phyloP scores from a whole-genome alignment of 2,329 filamentous ascomycete genomes.

The Clonostachys sp. region DNA sequence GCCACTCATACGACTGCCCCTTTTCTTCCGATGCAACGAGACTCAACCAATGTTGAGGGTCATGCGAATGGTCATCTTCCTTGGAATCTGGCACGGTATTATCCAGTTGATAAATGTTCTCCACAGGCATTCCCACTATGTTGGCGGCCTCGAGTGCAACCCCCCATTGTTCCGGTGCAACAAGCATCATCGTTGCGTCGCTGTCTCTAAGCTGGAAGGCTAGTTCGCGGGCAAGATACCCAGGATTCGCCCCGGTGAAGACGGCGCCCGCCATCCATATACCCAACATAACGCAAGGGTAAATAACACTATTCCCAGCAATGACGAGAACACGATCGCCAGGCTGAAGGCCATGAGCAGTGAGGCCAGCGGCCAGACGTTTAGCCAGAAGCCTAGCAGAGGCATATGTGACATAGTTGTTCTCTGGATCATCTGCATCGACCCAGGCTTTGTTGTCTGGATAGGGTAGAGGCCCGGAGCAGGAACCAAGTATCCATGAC shows the following conservation, averaged over 20 bases:
- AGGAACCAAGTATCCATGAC: conserved; percentile 50
- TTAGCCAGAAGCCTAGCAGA: conserved; percentile 68
- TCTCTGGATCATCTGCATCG: conserved; percentile 63
- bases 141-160: conserved; percentile 63
- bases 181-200: conserved; percentile 62
- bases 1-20: conserved; percentile 59
- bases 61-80: not conserved
- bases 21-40: conserved; percentile 47
- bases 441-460: conserved; percentile 45
- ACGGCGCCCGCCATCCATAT: conserved; percentile 73
- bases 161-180: conserved; percentile 53
- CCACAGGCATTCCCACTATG: conserved; percentile 46
- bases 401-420: conserved; percentile 58
- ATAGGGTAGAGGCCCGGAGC: conserved; percentile 27
- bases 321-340: conserved; percentile 73
- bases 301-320: conserved; percentile 70
- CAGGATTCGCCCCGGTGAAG: conserved; percentile 73
- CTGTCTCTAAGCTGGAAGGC: conserved; percentile 72
- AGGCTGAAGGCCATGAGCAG: conserved; percentile 55
- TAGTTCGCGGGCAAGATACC: conserved; percentile 63
- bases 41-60: conserved; percentile 54
- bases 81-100: conserved; percentile 40
- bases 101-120: conserved; percentile 63
- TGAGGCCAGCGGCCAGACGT: conserved; percentile 65
- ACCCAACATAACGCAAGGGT: conserved; percentile 66